Evolutionary conservation across 495 filamentous ascomycete genomes (phyloP), one percentile per base, ranked within the genome.

Genomic region (Podospora comata): DNA sequence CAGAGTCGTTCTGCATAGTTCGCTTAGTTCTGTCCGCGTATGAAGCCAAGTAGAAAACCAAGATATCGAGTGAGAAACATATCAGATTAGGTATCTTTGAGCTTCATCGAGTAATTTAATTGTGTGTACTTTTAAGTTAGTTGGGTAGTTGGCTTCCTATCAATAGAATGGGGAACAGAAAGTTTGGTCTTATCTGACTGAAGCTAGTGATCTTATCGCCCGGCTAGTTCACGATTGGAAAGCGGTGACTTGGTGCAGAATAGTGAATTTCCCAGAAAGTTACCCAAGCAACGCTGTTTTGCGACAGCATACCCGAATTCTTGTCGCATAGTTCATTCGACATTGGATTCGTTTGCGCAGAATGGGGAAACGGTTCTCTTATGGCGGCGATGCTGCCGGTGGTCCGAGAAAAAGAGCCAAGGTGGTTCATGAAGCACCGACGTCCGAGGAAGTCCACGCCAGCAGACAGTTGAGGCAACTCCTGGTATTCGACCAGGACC

Each of bases 401-500:
- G 73, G 19, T 28, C 68, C 67, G 44, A 72, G 76, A 16, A 80
- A 80, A 61, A 68, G 76, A 55, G 74, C 71, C 23, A 77, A 74
- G 44, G 68, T 80, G 2, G 77, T 80, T 56, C 82, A 84, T 68
- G 81, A 84, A 32, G 74, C 80, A 4, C 82, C 82, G 34, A 83
- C 81, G 11, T 80, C 76, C n/a, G 80, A 85, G 60, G 81, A 85
- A n/a, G 82, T 92, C 27, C 78, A 81, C 20, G 86, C 87, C 16
- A 79, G 80, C 39, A 80, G 80, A 65, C 88, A 93, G 71, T 75
- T 94, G 61, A 83, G 81, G 60, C 78, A 87, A 16, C 75, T 91
- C 48, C 82, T 93, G n/a, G 75, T 82, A 67, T 92, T 92, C 70
- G 81, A 87, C 59, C 90, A 92, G 74, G 87, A 92, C 72, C 77